A percentile compares a stretch with the other conserved stretches of the same genome.
Evolutionary conservation across 768 basidiomycete genomes (phyloP).

Genomic region (Gymnopilus junonius): DNA sequence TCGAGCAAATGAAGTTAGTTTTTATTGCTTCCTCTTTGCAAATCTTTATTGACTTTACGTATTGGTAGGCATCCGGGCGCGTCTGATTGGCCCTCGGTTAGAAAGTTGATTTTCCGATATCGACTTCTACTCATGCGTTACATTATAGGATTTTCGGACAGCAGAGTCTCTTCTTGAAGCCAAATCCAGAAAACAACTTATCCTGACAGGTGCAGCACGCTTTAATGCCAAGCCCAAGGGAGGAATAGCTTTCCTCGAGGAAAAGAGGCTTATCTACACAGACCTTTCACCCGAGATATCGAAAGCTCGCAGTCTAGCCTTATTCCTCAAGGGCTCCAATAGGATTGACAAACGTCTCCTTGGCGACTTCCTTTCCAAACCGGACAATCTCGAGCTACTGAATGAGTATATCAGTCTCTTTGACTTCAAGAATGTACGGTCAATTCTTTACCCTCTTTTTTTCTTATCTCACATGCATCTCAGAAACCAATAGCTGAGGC

Average conservation of each 20-base stretch:
- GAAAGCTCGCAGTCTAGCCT: conserved; percentile 73
- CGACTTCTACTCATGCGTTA: not conserved
- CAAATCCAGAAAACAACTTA: conserved; percentile 87
- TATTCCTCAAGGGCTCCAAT: conserved; percentile 82
- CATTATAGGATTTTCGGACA: conserved; percentile 53
- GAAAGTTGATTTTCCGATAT: conserved; percentile 22
- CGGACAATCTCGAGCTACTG: conserved; percentile 84
- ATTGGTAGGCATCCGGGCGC: conserved; percentile 39
- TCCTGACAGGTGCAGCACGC: conserved; percentile 79
- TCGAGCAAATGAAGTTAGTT: conserved; percentile 54
- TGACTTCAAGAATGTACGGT: conserved; percentile 83
- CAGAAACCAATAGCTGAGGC: conserved; percentile 96
- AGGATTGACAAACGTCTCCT: conserved; percentile 91
- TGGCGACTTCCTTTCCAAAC: conserved; percentile 91
- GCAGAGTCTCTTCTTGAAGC: conserved; percentile 62
- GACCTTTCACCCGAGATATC: conserved; percentile 62
- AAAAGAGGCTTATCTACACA: conserved; percentile 85
- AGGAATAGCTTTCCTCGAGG: conserved; percentile 89
- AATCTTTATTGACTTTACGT: conserved; percentile 4
- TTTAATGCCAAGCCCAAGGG: conserved; percentile 95
- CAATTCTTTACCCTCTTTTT: not conserved
- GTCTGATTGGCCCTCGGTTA: conserved; percentile 64
- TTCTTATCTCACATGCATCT: conserved; percentile 5
- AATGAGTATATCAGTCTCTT: conserved; percentile 88
- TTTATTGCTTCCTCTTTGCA: conserved; percentile 13